Percentiles rank a stretch among this genome's conserved stretches.
Evolutionary conservation across 176 grass and related monocot species (phyloP).

Genomic region (Hsuehochloa calcarea): DNA sequence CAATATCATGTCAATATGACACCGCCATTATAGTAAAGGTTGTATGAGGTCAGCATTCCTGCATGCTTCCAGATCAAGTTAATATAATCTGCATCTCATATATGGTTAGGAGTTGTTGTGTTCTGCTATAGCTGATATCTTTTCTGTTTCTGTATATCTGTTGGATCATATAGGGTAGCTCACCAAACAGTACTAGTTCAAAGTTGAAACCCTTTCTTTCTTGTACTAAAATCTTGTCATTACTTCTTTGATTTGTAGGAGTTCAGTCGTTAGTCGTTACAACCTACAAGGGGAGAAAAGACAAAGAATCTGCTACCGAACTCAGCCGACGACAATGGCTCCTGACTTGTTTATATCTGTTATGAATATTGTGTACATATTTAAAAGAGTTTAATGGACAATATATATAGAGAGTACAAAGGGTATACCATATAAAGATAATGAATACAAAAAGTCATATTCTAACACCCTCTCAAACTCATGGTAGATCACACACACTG

Average conservation of each 20-base stretch:
- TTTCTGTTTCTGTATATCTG: not conserved
- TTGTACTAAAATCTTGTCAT: not conserved
- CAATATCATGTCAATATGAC: not conserved
- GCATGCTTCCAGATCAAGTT: slow-evolving; percentile 25
- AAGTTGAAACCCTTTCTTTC: not conserved
- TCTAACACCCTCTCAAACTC: too few relatives aligned
- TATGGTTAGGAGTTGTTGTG: not conserved
- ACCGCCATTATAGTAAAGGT: not conserved
- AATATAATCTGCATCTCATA: not conserved
- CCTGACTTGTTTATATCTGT: not conserved
- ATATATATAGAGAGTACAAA: too few relatives aligned
- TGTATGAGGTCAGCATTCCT: not conserved
- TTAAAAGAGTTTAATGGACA: too few relatives aligned
- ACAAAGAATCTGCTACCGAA: not conserved
- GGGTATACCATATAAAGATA: too few relatives aligned
- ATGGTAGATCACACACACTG: too few relatives aligned
- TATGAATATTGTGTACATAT: too few relatives aligned
- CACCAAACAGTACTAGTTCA: not conserved
- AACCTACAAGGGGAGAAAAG: not conserved
- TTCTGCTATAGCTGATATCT: not conserved
- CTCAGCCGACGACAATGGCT: not conserved
- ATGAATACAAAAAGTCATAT: too few relatives aligned
- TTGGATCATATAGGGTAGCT: not conserved
- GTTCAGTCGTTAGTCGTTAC: not conserved
- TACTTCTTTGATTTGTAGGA: not conserved